Percentiles rank a stretch among this genome's conserved stretches.
Evolutionary conservation across 192 early-diverging fungal genomes (phyloP).

Genomic region (Rhizophagus clarus): DNA sequence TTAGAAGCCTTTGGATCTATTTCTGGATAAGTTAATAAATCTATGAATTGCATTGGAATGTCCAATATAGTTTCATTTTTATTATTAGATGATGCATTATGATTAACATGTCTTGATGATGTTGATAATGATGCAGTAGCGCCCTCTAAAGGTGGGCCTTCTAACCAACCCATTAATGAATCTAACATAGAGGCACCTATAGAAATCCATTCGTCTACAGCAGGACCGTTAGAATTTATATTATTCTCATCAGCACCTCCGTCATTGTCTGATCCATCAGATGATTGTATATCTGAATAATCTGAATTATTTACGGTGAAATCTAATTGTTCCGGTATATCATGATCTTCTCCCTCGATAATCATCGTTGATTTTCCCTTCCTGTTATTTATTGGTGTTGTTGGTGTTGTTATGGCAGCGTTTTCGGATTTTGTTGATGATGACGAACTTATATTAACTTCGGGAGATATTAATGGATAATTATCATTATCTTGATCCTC

Average conservation of each 20-base stretch:
- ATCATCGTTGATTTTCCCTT: neutral
- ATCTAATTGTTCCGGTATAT: slow-evolving; percentile 8
- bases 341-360: neutral
- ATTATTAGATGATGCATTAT: slow-evolving; percentile 35
- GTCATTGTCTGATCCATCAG: no score
- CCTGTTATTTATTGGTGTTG: neutral
- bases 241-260: neutral
- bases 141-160: slow-evolving; percentile 33
- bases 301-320: neutral
- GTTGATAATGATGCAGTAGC: no score
- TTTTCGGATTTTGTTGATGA: slow-evolving; percentile 20
- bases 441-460: neutral
- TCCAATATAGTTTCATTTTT: slow-evolving; percentile 37
- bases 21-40: slow-evolving; percentile 51
- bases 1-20: slow-evolving; percentile 39
- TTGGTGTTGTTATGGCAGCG: no score
- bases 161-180: slow-evolving; percentile 38
- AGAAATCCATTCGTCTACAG: neutral
- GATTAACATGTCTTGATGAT: slow-evolving; percentile 23
- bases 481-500: slow-evolving; percentile 15
- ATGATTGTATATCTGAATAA: slow-evolving; percentile 1
- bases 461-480: neutral
- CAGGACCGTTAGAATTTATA: neutral
- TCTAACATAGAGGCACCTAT: slow-evolving; percentile 27
- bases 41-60: slow-evolving; percentile 54